phyloP scores from a whole-genome alignment of 2,329 filamentous ascomycete genomes.

The Emmonsiellopsis sp. region DNA sequence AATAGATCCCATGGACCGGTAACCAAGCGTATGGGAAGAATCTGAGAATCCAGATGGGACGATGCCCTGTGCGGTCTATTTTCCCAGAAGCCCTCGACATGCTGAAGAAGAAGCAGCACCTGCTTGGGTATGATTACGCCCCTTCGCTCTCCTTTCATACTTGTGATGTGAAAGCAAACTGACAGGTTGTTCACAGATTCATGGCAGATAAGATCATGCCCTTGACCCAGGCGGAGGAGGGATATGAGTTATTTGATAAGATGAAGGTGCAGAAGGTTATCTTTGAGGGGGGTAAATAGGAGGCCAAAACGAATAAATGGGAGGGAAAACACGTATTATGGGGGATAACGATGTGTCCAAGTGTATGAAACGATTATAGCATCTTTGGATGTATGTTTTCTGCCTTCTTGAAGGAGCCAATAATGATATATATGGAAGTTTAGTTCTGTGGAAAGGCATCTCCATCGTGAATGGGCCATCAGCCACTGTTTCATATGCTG shows the following conservation, averaged over 20 bases:
- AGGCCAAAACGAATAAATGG: no score
- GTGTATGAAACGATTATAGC: no score
- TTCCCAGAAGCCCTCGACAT: constrained; percentile 57
- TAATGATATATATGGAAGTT: no score
- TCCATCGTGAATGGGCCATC: no score
- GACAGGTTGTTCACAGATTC: constrained; percentile 46
- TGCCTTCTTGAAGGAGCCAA: no score
- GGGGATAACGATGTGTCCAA: no score
- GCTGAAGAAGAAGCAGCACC: constrained; percentile 57
- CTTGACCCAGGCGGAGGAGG: constrained; percentile 55
- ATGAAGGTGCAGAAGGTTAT: constrained; percentile 68
- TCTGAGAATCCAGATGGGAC: constrained; percentile 63
- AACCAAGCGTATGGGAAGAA: constrained; percentile 61
- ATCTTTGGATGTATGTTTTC: no score
- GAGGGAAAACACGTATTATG: background rate
- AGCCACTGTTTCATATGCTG: no score
- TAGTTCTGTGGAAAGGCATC: no score
- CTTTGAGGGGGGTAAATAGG: constrained; percentile 44
- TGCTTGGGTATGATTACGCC: constrained; percentile 50
- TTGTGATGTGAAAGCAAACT: constrained; percentile 10
- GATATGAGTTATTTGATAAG: constrained; percentile 62
- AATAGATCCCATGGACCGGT: constrained; percentile 57
- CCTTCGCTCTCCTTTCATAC: background rate
- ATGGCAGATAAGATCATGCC: constrained; percentile 72
- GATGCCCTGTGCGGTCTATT: constrained; percentile 64